A percentile compares a stretch with the other conserved stretches of the same genome.
Evolutionary conservation across 345 rosid species (phyloP).

Genomic region (Nasturtium officinale): DNA sequence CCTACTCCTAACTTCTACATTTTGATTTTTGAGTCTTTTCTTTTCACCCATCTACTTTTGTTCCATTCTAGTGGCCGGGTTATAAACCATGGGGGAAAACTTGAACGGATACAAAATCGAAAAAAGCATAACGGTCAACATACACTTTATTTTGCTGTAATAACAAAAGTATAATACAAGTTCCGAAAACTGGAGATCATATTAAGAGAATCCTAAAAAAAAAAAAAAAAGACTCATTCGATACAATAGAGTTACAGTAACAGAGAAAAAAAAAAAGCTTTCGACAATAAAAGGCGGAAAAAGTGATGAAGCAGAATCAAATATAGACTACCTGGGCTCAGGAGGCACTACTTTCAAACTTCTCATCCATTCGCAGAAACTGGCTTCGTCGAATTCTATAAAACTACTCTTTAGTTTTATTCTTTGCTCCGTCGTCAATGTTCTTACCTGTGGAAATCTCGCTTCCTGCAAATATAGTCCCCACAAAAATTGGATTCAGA

Average conservation of each 20-base stretch:
- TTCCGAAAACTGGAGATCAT: constrained; percentile 7
- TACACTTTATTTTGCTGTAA: constrained; percentile 23
- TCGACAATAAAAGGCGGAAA: too few relatives aligned
- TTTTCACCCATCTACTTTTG: background rate
- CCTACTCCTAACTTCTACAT: background rate
- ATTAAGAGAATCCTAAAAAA: constrained; percentile 10
- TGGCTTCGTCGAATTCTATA: constrained; percentile 85
- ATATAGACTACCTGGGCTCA: constrained; percentile 56
- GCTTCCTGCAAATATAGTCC: constrained; percentile 66
- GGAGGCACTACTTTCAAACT: constrained; percentile 77
- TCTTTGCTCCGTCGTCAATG: constrained; percentile 66
- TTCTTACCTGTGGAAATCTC: constrained; percentile 80
- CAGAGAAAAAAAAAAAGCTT: background rate
- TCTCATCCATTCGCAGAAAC: constrained; percentile 93
- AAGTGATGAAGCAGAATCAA: background rate
- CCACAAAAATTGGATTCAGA: constrained; percentile 1
- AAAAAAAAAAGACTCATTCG: constrained; percentile 23
- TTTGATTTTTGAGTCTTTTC: too few relatives aligned
- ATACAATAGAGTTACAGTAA: constrained; percentile 4
- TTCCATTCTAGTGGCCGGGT: background rate
- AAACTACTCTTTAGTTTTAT: constrained; percentile 79
- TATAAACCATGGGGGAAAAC: too few relatives aligned
- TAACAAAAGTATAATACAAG: constrained; percentile 17
- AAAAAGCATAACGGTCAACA: background rate
- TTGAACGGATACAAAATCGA: too few relatives aligned